Base-by-base conservation (phyloP, 2,329 filamentous ascomycete genomes). In the Sporothrix sp. region DNA sequence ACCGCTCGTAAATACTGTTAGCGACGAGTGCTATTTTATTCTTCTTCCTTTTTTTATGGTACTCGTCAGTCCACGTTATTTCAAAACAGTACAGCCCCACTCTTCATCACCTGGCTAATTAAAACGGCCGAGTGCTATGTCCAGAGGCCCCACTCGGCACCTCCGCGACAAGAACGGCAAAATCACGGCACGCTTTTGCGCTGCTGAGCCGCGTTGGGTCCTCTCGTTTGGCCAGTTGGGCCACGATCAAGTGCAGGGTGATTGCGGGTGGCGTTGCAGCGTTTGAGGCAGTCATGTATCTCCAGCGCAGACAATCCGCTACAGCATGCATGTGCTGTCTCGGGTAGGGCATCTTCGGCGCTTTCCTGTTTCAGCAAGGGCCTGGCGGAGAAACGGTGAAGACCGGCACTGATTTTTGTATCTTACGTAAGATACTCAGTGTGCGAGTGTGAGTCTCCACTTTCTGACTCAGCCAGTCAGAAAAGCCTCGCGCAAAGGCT, bases 401-500 rank as follows among this genome's bases (percentile, higher is more conserved):
- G 43, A 37, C 6, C n/a, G n/a, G n/a, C n/a, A n/a, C n/a, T n/a
- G n/a, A n/a, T n/a, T n/a, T n/a, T n/a, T n/a, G n/a, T n/a, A n/a
- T n/a, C n/a, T n/a, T n/a, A n/a, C n/a, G n/a, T n/a, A n/a, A n/a
- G n/a, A n/a, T n/a, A n/a, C n/a, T n/a, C n/a, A n/a, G n/a, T n/a
- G n/a, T n/a, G n/a, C n/a, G n/a, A n/a, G n/a, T n/a, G n/a, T n/a
- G n/a, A n/a, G n/a, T n/a, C 32, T 39, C 50, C 50, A 36, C 37
- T 45, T 21, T 37, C 44, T 55, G 51, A 71, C 62, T 71, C 68
- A 72, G 71, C 72, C 72, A 75, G 68, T 74, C 67, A 75, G 61
- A 71, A 33, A 43, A 42, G n/a, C 63, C 66, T 65, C 65, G 65
- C 20, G 13, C 10, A 65, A 65, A 62, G 25, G 18, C 25, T 40